Evolutionary conservation across 768 basidiomycete species (phyloP).

Genomic region (Macrocybe gigantea): DNA sequence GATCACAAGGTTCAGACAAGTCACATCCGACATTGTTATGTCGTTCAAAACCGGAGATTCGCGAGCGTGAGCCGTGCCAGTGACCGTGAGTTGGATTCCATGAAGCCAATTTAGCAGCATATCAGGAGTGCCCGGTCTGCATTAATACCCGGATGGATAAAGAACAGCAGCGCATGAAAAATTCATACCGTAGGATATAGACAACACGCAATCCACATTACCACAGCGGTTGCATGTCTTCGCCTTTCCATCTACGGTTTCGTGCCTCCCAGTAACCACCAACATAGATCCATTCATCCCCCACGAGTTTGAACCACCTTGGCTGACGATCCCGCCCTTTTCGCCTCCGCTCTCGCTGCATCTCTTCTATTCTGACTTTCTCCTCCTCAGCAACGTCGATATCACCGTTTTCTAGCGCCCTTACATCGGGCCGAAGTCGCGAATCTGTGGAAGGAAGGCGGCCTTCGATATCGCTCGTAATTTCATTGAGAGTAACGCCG

Average conservation of each 20-base stretch:
- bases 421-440: conserved; percentile 72
- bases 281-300: conserved; percentile 68
- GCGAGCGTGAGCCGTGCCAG: too few relatives aligned
- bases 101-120: too few relatives aligned
- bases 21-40: too few relatives aligned
- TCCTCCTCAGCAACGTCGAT: conserved; percentile 65
- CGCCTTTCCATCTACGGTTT: conserved; percentile 55
- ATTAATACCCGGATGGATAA: too few relatives aligned
- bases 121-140: too few relatives aligned
- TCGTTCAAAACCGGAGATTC: too few relatives aligned
- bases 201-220: conserved; percentile 25
- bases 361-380: conserved; percentile 68
- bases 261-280: conserved; percentile 86
- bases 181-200: background rate
- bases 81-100: too few relatives aligned
- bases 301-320: conserved; percentile 69
- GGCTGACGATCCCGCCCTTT: conserved; percentile 54
- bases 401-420: conserved; percentile 76
- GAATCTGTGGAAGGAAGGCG: conserved; percentile 80
- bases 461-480: conserved; percentile 57
- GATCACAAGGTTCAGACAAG: too few relatives aligned
- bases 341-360: conserved; percentile 68
- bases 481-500: conserved; percentile 76
- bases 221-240: conserved; percentile 52
- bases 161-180: too few relatives aligned